phyloP scores from a whole-genome alignment of 75 land plant genomes.

The Ceratopteris richardii region DNA sequence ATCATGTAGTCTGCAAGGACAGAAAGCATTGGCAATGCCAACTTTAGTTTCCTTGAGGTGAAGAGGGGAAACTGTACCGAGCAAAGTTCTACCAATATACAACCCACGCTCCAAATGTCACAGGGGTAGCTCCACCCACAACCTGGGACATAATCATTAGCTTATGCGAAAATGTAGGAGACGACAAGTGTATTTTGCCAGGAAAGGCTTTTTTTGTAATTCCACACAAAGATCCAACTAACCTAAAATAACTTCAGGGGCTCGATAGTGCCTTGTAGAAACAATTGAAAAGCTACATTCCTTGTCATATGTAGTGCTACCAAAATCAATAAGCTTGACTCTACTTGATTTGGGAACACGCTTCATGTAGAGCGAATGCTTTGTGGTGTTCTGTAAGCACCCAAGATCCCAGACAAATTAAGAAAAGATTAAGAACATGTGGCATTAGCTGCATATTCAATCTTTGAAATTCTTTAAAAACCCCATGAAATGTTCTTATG shows the following conservation, averaged over 20 bases:
- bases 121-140: slow-evolving; percentile 28
- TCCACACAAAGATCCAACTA: slow-evolving; percentile 2
- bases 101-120: slow-evolving; percentile 35
- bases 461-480: not conserved
- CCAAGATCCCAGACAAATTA: not conserved
- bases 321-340: slow-evolving; percentile 83
- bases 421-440: not conserved
- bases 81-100: slow-evolving; percentile 30
- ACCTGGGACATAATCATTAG: slow-evolving; percentile 11
- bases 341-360: slow-evolving; percentile 60
- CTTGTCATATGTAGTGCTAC: slow-evolving; percentile 66
- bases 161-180: no score
- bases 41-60: no score
- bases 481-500: not conserved
- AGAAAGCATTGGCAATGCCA: not conserved
- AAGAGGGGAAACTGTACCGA: slow-evolving; percentile 13
- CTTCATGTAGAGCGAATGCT: slow-evolving; percentile 4
- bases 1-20: not conserved
- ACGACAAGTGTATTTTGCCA: not conserved
- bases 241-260: slow-evolving; percentile 88
- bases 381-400: slow-evolving; percentile 3
- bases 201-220: not conserved
- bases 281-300: slow-evolving; percentile 64
- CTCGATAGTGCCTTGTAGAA: slow-evolving; percentile 76
- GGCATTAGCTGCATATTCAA: not conserved